phyloP scores from a whole-genome alignment of 1,284 basidiomycete species.

The Gomphus bonarii region DNA sequence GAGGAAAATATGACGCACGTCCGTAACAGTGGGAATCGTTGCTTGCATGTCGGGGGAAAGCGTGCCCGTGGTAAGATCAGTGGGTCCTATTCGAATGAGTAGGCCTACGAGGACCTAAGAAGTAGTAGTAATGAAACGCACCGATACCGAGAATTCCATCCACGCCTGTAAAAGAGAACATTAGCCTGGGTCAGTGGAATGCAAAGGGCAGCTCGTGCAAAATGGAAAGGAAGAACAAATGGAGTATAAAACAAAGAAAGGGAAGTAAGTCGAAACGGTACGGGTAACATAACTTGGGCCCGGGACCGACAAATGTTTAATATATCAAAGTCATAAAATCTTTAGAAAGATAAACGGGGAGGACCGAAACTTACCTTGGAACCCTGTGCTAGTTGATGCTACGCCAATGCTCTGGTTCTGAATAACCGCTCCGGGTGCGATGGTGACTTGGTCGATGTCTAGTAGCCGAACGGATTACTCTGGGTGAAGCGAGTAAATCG shows the following conservation, averaged over 20 bases:
- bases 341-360: not conserved
- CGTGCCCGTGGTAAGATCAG: constrained; percentile 11
- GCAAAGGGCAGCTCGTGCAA: too few species aligned
- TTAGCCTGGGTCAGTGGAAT: not conserved
- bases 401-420: constrained; percentile 34
- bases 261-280: too few species aligned
- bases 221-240: not conserved
- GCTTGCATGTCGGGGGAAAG: constrained; percentile 15
- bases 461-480: not conserved
- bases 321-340: too few species aligned
- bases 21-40: constrained; percentile 25
- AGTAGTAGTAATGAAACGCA: not conserved
- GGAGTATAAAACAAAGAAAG: not conserved
- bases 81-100: not conserved
- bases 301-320: too few species aligned
- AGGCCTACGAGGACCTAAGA: not conserved
- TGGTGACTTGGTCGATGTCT: constrained; percentile 26
- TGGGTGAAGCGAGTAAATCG: not conserved
- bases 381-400: constrained; percentile 26
- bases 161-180: not conserved
- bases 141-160: not conserved
- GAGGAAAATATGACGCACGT: constrained; percentile 24
- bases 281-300: too few species aligned
- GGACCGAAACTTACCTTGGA: constrained; percentile 13
- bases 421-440: constrained; percentile 19